Conservation (phyloP, 768 basidiomycete species). For the Boletus rufocinnamomeus region DNA sequence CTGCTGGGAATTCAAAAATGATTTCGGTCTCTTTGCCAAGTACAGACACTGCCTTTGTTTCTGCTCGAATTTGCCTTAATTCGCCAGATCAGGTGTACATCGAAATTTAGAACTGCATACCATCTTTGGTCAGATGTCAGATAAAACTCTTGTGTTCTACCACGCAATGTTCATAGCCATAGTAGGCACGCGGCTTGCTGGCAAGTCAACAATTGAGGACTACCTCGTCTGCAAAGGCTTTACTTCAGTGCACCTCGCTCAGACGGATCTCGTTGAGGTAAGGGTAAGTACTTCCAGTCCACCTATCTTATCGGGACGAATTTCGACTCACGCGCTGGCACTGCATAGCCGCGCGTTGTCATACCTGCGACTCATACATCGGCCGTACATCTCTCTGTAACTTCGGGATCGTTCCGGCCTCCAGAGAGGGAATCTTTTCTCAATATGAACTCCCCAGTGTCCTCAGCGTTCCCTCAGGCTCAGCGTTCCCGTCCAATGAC, state of each 20-base stretch:
- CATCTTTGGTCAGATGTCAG: background rate
- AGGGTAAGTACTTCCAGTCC: constrained; percentile 7
- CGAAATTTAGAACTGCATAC: background rate
- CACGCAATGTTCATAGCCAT: constrained; percentile 65
- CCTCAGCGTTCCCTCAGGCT: constrained; percentile 21
- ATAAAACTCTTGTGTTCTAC: background rate
- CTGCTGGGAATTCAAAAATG: background rate
- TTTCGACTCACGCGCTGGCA: background rate
- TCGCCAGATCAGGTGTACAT: background rate
- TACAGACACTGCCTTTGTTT: background rate
- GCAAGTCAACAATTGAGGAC: constrained; percentile 59
- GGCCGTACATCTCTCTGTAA: background rate
- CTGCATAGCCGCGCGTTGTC: constrained; percentile 11
- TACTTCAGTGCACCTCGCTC: constrained; percentile 44
- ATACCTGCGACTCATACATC: background rate
- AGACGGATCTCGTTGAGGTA: constrained; percentile 22
- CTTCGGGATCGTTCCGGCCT: background rate
- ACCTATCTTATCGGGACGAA: background rate
- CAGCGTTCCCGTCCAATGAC: constrained; percentile 24
- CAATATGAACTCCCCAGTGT: constrained; percentile 23
- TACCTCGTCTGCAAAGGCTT: constrained; percentile 66
- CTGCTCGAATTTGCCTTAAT: background rate
- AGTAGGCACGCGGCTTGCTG: constrained; percentile 61
- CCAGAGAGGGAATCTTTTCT: constrained; percentile 22
- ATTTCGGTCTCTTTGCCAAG: background rate